phyloP scores from a whole-genome alignment of 2,329 filamentous ascomycete species.

The Plenodomus biglobosus region DNA sequence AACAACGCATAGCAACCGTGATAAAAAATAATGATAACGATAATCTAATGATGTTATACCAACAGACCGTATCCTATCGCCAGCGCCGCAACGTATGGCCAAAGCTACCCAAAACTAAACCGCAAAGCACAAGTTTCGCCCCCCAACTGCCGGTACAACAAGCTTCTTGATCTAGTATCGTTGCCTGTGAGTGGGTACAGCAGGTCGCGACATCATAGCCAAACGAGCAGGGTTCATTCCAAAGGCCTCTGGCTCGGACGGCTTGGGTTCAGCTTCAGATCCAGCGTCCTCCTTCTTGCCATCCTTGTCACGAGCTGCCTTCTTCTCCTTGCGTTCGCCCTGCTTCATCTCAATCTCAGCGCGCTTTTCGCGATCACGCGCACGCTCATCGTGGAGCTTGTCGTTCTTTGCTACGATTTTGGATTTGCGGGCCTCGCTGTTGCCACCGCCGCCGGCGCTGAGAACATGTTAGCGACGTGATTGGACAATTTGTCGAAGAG shows the following conservation, averaged over 20 bases:
- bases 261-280: slow-evolving; percentile 14
- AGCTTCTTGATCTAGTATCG: slow-evolving; percentile 14
- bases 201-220: slow-evolving; percentile 38
- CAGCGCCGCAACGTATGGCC: neutral
- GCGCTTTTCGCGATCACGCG: slow-evolving; percentile 53
- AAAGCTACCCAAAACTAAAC: neutral
- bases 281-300: slow-evolving; percentile 12
- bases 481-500: too few species aligned
- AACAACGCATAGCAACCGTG: neutral
- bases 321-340: slow-evolving; percentile 45
- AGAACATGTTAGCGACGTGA: slow-evolving; percentile 9
- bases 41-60: neutral
- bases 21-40: neutral
- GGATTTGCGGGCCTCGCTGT: slow-evolving; percentile 68
- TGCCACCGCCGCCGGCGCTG: slow-evolving; percentile 82
- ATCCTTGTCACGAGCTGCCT: slow-evolving; percentile 34
- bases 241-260: slow-evolving; percentile 19
- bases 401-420: slow-evolving; percentile 86
- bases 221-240: slow-evolving; percentile 45
- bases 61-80: neutral
- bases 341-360: slow-evolving; percentile 47
- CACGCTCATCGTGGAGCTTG: slow-evolving; percentile 72
- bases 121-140: neutral
- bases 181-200: slow-evolving; percentile 20
- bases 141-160: neutral